Conservation (phyloP, 768 basidiomycete genomes). For the Mycena belliarum region DNA sequence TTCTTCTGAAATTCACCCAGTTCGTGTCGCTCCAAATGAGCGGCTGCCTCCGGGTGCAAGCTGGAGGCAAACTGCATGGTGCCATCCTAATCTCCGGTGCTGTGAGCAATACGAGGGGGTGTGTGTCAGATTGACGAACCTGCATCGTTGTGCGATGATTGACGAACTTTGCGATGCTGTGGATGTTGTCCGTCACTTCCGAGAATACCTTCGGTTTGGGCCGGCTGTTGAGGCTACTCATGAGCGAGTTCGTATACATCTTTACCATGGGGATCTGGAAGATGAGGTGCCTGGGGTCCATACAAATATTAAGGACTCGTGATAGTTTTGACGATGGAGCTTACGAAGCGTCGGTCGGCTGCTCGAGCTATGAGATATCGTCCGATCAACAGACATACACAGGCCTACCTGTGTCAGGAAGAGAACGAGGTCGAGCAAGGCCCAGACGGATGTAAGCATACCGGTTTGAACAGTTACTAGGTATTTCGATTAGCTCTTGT, state of each 20-base stretch:
- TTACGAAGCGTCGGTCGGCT: not conserved
- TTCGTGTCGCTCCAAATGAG: not conserved
- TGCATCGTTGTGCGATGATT: not conserved
- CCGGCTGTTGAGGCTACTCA: constrained; percentile 1
- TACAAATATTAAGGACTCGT: not conserved
- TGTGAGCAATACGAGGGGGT: not conserved
- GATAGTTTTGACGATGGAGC: not conserved
- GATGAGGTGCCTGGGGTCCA: not conserved
- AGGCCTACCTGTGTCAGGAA: not conserved
- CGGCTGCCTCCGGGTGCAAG: not conserved
- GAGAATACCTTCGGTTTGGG: not conserved
- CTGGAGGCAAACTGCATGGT: not conserved
- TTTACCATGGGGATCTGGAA: constrained; percentile 1
- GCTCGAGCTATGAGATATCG: not conserved
- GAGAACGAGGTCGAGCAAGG: not conserved
- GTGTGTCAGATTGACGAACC: not conserved
- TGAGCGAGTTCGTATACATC: not conserved
- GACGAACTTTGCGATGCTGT: not conserved
- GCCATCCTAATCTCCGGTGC: not conserved
- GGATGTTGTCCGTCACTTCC: not conserved
- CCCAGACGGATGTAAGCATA: not conserved
- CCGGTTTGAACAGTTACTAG: not conserved
- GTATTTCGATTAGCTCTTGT: not conserved
- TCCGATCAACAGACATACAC: too few species aligned
- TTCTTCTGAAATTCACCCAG: not conserved